Conservation (phyloP, 129 eudicot genomes). For the Smallanthus sonchifolius region DNA sequence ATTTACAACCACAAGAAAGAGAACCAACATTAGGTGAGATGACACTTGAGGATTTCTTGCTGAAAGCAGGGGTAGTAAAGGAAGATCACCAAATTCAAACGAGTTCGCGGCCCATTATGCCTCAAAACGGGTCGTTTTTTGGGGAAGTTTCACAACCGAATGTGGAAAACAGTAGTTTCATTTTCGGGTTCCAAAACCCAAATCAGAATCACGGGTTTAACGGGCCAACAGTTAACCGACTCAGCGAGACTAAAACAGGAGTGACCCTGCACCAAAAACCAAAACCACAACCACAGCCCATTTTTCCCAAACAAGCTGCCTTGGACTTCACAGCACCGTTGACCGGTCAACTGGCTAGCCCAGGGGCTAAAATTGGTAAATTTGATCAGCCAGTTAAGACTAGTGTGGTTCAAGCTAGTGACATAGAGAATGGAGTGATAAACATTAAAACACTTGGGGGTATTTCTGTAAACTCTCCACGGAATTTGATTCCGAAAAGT, state of each 20-base stretch:
- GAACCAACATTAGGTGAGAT: constrained; percentile 77
- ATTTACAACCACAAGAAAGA: constrained; percentile 44
- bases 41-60: constrained; percentile 79
- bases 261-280: constrained; percentile 37
- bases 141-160: constrained; percentile 34
- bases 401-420: constrained; percentile 36
- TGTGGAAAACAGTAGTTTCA: constrained; percentile 33
- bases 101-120: neutral
- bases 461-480: constrained; percentile 39
- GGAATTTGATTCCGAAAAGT: constrained; percentile 42
- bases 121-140: constrained; percentile 34
- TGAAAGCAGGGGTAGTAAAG: constrained; percentile 72
- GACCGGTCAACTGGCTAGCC: constrained; percentile 43
- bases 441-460: constrained; percentile 29
- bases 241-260: constrained; percentile 27
- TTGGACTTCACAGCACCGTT: constrained; percentile 55
- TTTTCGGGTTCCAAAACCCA: constrained; percentile 58
- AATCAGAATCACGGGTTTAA: constrained; percentile 38
- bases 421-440: constrained; percentile 37
- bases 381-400: constrained; percentile 31
- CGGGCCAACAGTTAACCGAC: constrained; percentile 33
- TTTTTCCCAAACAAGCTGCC: constrained; percentile 66
- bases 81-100: constrained; percentile 47
- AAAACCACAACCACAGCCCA: constrained; percentile 43
- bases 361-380: constrained; percentile 35